phyloP scores from a whole-genome alignment of 148 eudicot genomes.

The Suaeda aralocaspica region DNA sequence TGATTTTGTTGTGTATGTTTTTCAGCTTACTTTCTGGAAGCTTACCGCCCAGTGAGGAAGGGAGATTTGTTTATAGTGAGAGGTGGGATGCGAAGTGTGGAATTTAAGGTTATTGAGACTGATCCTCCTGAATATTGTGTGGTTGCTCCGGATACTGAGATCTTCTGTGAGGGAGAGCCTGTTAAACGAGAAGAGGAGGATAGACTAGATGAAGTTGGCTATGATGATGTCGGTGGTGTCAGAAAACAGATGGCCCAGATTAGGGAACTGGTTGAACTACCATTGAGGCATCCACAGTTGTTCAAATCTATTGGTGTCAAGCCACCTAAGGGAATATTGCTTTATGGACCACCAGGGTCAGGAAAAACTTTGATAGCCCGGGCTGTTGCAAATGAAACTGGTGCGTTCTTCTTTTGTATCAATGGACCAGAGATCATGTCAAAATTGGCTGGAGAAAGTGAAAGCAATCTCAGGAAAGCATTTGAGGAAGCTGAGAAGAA shows the following conservation, averaged over 20 bases:
- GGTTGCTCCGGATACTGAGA: slow-evolving; percentile 91
- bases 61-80: slow-evolving; percentile 79
- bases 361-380: slow-evolving; percentile 88
- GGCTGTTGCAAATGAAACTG: slow-evolving; percentile 93
- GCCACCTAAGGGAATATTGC: slow-evolving; percentile 85
- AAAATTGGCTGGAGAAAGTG: slow-evolving; percentile 89
- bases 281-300: slow-evolving; percentile 80
- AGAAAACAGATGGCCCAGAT: slow-evolving; percentile 94
- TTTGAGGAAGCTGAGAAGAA: slow-evolving; percentile 94
- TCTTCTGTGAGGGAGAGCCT: slow-evolving; percentile 87
- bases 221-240: slow-evolving; percentile 94
- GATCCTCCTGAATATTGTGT: slow-evolving; percentile 86
- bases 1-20: not conserved
- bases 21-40: slow-evolving; percentile 79
- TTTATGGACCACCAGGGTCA: slow-evolving; percentile 90
- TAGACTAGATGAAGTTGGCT: slow-evolving; percentile 78
- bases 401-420: slow-evolving; percentile 87
- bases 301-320: slow-evolving; percentile 89
- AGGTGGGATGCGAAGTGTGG: slow-evolving; percentile 91
- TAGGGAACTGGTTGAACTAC: slow-evolving; percentile 78
- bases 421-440: slow-evolving; percentile 96
- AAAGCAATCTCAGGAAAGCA: slow-evolving; percentile 92
- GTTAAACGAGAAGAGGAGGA: slow-evolving; percentile 78
- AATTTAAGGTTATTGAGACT: slow-evolving; percentile 81
- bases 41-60: slow-evolving; percentile 78